A percentile compares a stretch with the other conserved stretches of the same genome.
Conservation (phyloP, 257 asterid genomes). For the Scutellaria galericulata region DNA sequence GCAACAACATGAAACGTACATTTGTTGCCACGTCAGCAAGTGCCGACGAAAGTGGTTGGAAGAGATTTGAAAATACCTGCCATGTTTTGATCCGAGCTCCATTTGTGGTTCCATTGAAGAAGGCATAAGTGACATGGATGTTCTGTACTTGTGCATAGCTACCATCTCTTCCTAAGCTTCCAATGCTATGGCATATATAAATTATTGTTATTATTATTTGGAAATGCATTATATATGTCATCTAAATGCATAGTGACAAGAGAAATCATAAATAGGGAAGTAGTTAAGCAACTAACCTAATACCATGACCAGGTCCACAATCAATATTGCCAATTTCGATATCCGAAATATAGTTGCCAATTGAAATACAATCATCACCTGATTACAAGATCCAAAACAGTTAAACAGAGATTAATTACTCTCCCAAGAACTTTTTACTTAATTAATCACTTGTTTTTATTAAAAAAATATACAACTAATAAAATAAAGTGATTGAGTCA, state of each 20-base stretch:
- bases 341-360: conserved; percentile 67
- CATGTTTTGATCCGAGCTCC: conserved; percentile 84
- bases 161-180: conserved; percentile 62
- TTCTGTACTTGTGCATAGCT: conserved; percentile 53
- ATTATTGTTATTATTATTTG: neutral
- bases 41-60: too few relatives aligned
- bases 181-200: conserved; percentile 45
- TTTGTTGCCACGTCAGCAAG: too few relatives aligned
- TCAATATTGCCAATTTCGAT: conserved; percentile 46
- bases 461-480: too few relatives aligned
- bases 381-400: neutral
- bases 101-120: conserved; percentile 57
- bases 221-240: neutral
- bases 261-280: neutral
- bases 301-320: conserved; percentile 94
- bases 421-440: too few relatives aligned
- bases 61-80: conserved; percentile 50
- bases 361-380: conserved; percentile 85
- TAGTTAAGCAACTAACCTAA: conserved; percentile 65
- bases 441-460: too few relatives aligned
- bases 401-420: too few relatives aligned
- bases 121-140: conserved; percentile 42
- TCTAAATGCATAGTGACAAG: neutral
- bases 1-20: too few relatives aligned
- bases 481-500: too few relatives aligned